Percentiles rank a stretch among this genome's conserved stretches.
Evolutionary conservation across 257 asterid genomes (phyloP).

Genomic region (Ajuga chamaepitys): DNA sequence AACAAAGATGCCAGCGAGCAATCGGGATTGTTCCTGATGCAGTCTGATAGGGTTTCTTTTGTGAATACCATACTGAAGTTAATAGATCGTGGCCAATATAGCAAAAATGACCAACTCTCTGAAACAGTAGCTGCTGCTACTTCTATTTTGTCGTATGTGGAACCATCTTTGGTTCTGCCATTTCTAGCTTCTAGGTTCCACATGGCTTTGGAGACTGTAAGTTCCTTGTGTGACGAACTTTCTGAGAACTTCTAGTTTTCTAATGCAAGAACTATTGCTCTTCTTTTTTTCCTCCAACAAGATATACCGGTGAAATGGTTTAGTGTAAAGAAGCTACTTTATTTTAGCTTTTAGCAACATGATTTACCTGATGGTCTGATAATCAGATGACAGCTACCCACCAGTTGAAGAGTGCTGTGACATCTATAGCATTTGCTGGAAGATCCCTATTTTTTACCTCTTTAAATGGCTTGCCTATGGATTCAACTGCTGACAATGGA

Average conservation of each 20-base stretch:
- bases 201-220: slow-evolving; percentile 98
- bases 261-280: neutral
- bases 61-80: slow-evolving; percentile 69
- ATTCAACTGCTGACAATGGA: slow-evolving; percentile 34
- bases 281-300: neutral
- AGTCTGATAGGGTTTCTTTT: slow-evolving; percentile 75
- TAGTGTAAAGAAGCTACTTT: neutral
- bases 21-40: slow-evolving; percentile 46
- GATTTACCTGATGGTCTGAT: slow-evolving; percentile 21
- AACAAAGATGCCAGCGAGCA: slow-evolving; percentile 43
- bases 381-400: slow-evolving; percentile 96
- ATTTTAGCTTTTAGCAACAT: neutral
- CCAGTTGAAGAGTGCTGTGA: slow-evolving; percentile 97
- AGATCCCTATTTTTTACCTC: slow-evolving; percentile 71
- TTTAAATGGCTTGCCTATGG: slow-evolving; percentile 34
- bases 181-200: slow-evolving; percentile 88
- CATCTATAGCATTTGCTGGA: slow-evolving; percentile 85
- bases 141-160: slow-evolving; percentile 87
- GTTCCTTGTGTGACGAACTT: slow-evolving; percentile 25
- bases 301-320: slow-evolving; percentile 10
- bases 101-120: slow-evolving; percentile 87
- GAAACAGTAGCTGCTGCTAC: slow-evolving; percentile 94
- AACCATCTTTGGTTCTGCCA: slow-evolving; percentile 92
- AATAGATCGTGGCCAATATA: slow-evolving; percentile 97
- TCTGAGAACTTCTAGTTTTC: neutral